A percentile compares a stretch with the other conserved stretches of the same genome.
phyloP scores from a whole-genome alignment of 2,329 filamentous ascomycete species.

The Alternaria sp. region DNA sequence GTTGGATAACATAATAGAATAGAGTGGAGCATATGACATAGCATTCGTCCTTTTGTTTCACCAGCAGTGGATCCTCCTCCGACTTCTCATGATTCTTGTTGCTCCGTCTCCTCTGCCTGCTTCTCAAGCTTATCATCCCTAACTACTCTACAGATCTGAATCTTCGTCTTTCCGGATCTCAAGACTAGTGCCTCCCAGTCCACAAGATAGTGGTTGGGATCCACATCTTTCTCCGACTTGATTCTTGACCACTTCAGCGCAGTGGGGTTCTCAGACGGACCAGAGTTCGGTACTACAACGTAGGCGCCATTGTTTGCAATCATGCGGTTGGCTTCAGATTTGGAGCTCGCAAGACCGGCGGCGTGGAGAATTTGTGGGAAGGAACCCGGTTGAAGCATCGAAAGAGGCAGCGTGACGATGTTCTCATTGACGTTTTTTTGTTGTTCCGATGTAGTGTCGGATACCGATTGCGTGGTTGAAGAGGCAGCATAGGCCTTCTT shows the following conservation, averaged over 20 bases:
- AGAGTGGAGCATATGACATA: neutral
- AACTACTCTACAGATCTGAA: conserved; percentile 65
- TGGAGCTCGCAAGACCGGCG: conserved; percentile 65
- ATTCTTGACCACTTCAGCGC: conserved; percentile 70
- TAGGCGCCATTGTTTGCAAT: conserved; percentile 66
- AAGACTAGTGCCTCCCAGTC: conserved; percentile 65
- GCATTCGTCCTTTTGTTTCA: neutral
- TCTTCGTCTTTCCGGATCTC: conserved; percentile 67
- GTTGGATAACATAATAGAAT: neutral
- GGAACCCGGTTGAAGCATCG: conserved; percentile 62
- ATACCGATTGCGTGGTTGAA: conserved; percentile 21
- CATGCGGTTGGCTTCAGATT: conserved; percentile 67
- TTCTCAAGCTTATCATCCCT: conserved; percentile 53
- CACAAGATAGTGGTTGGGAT: conserved; percentile 67
- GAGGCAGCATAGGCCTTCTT: conserved; percentile 38
- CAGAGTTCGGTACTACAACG: conserved; percentile 59
- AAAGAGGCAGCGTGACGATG: conserved; percentile 67
- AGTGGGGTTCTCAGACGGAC: conserved; percentile 44
- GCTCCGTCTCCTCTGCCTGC: neutral
- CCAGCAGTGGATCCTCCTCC: neutral
- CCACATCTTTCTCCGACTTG: conserved; percentile 65
- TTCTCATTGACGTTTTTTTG: conserved; percentile 48
- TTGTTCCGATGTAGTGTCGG: conserved; percentile 22
- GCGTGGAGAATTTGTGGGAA: conserved; percentile 68
- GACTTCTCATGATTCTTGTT: neutral